Conservation (phyloP, 495 filamentous ascomycete genomes). For the Neurospora pannonica region DNA sequence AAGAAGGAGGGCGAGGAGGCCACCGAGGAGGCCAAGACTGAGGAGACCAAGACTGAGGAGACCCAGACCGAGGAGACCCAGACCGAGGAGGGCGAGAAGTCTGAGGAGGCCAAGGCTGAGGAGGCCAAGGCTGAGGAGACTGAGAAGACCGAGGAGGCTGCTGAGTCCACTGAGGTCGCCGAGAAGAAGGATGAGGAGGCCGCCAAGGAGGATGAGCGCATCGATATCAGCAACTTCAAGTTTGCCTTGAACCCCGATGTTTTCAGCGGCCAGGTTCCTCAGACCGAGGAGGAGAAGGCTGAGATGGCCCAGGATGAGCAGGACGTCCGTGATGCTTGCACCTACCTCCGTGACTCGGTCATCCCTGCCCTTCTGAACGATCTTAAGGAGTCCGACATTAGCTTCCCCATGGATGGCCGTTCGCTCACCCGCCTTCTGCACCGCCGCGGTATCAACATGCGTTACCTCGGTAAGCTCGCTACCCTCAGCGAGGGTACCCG, state of each 20-base stretch:
- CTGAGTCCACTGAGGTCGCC: slow-evolving; percentile 14
- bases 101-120: slow-evolving; percentile 20
- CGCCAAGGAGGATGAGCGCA: slow-evolving; percentile 35
- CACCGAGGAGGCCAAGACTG: slow-evolving; percentile 16
- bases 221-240: slow-evolving; percentile 80
- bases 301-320: slow-evolving; percentile 79
- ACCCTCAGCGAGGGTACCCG: slow-evolving; percentile 59
- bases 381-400: slow-evolving; percentile 82
- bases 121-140: slow-evolving; percentile 18
- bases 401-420: slow-evolving; percentile 95
- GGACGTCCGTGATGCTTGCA: slow-evolving; percentile 76
- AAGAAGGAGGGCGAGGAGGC: slow-evolving; percentile 15
- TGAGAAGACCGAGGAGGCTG: slow-evolving; percentile 14
- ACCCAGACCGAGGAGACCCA: slow-evolving; percentile 14
- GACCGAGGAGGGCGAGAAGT: slow-evolving; percentile 11
- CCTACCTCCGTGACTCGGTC: slow-evolving; percentile 60
- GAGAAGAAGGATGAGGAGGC: slow-evolving; percentile 23
- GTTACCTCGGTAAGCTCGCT: slow-evolving; percentile 83
- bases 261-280: slow-evolving; percentile 83
- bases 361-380: slow-evolving; percentile 70
- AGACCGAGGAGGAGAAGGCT: slow-evolving; percentile 81
- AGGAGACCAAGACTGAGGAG: slow-evolving; percentile 19
- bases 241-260: slow-evolving; percentile 91
- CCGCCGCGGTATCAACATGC: slow-evolving; percentile 93
- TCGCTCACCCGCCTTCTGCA: slow-evolving; percentile 85